Percentiles rank a stretch among this genome's conserved stretches.
These are phyloP conservation scores for Paraglomus brasilianum DNA, from an alignment of 192 early-diverging fungal species.

Conservation along the genomic window DNA sequence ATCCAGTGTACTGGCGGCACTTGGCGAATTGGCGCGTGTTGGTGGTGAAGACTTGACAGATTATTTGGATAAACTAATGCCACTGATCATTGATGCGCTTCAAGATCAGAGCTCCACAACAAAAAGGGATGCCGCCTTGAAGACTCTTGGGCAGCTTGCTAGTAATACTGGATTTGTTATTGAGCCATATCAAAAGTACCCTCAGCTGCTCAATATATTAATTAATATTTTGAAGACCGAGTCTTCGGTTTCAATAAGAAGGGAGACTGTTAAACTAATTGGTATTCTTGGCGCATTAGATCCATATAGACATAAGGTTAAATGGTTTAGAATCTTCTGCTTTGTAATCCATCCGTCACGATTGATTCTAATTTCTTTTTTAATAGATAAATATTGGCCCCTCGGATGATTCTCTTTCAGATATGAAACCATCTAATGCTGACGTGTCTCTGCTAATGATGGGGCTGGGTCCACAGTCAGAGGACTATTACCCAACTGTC, in stretches of 20 bases:
- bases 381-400: constrained; percentile 50
- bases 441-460: constrained; percentile 58
- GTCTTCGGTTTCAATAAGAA: constrained; percentile 64
- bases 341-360: not conserved
- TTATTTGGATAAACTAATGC: constrained; percentile 78
- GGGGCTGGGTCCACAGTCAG: constrained; percentile 75
- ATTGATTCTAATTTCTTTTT: not conserved
- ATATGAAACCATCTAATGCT: constrained; percentile 50
- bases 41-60: constrained; percentile 81
- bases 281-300: constrained; percentile 95
- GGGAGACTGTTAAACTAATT: constrained; percentile 85
- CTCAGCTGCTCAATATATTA: constrained; percentile 76
- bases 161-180: constrained; percentile 88
- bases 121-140: constrained; percentile 86
- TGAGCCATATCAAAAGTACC: constrained; percentile 85
- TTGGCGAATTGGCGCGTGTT: constrained; percentile 82
- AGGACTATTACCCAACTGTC: constrained; percentile 91
- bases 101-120: constrained; percentile 80
- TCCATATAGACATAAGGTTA: constrained; percentile 75
- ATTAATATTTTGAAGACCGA: constrained; percentile 84
- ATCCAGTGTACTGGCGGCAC: constrained; percentile 70
- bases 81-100: constrained; percentile 84
- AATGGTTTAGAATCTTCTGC: not conserved
- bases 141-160: constrained; percentile 81
- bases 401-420: constrained; percentile 49